Conservation (phyloP, 2,329 filamentous ascomycete species). For the Tympanopsis confertula region DNA sequence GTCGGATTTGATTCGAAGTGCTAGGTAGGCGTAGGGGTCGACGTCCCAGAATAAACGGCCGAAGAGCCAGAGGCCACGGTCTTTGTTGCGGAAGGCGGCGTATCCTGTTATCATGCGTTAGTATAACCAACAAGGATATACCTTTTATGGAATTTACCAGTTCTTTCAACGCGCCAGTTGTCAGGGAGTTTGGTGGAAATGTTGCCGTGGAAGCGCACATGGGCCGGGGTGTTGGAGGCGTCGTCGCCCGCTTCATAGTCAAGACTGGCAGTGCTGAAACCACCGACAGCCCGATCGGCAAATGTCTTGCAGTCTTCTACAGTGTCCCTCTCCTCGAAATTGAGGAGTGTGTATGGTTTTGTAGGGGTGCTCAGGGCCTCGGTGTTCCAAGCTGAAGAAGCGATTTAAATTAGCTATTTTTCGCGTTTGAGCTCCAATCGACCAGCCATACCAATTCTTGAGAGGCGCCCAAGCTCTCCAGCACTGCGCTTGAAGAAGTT, state of each 20-base stretch:
- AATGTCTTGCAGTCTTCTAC: conserved; percentile 14
- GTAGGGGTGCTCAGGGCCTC: conserved; percentile 11
- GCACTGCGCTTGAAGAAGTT: neutral
- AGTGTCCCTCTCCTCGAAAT: conserved; percentile 22
- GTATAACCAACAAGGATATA: conserved; percentile 2
- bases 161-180: conserved; percentile 24
- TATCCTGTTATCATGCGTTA: conserved; percentile 1
- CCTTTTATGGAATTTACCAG: conserved; percentile 12
- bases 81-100: neutral
- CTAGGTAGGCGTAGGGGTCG: conserved; percentile 50
- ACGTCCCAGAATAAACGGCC: neutral
- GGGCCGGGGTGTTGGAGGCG: neutral
- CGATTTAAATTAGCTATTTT: conserved; percentile 1
- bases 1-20: conserved; percentile 53
- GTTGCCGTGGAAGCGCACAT: neutral
- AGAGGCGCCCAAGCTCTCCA: neutral
- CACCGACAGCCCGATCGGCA: neutral
- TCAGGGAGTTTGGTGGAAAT: conserved; percentile 1
- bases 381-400: conserved; percentile 22
- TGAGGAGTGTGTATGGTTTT: conserved; percentile 7
- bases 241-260: neutral
- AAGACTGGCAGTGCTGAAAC: neutral
- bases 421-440: no score
- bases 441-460: neutral
- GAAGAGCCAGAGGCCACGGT: conserved; percentile 1